Evolutionary conservation across 73 alveolate genomes (phyloP).

Genomic region (Paramecium tetraurelia): DNA sequence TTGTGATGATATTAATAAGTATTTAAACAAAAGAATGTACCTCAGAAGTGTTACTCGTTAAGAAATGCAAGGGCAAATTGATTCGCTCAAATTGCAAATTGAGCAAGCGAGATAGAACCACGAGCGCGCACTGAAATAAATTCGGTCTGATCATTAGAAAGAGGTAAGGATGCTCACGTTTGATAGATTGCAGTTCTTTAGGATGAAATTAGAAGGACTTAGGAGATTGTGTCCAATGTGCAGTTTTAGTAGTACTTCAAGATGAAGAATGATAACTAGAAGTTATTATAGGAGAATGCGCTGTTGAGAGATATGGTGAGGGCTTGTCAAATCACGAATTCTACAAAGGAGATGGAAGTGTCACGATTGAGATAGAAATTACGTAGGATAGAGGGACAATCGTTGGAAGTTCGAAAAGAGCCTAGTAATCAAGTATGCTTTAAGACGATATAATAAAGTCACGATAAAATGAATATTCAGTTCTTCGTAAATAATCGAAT

Average conservation of each 20-base stretch:
- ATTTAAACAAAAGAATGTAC: background rate
- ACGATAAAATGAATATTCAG: background rate
- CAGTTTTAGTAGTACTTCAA: background rate
- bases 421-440: background rate
- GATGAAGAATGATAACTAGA: background rate
- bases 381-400: background rate
- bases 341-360: background rate
- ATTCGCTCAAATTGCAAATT: background rate
- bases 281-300: background rate
- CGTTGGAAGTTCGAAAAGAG: background rate
- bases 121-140: background rate
- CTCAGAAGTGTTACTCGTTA: background rate
- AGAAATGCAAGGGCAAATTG: background rate
- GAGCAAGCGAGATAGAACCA: background rate
- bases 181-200: background rate
- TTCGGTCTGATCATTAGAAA: background rate
- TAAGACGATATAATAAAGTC: background rate
- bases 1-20: background rate
- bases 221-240: background rate
- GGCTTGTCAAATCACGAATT: background rate
- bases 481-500: background rate
- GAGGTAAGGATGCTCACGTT: background rate
- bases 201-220: background rate
- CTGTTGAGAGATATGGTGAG: background rate
- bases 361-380: background rate